Evolutionary conservation across 192 early-diverging fungal species (phyloP), one percentile per base, ranked within the genome.

Genomic region (Radiomyces spectabilis): DNA sequence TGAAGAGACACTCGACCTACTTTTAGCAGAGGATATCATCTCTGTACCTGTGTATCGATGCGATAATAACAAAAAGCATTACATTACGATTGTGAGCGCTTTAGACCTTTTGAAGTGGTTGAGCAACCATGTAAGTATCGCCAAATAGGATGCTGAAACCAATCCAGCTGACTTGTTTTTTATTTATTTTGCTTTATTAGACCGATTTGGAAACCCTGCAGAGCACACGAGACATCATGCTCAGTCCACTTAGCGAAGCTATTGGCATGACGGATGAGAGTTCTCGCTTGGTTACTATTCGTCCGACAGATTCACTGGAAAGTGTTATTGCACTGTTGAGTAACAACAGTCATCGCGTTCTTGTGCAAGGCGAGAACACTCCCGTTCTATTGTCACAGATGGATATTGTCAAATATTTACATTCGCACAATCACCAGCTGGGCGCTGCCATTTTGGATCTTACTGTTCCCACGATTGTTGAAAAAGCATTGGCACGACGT

Each of bases 1-100:
- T 6, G 79, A 82, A 58, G 61, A 75, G 24, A 77, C 73, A 18
- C 79, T 82, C 71, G 68, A 82, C 49, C 56, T 76, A 10, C 62
- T 81, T 5, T 53, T 72, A 8, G 58, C 66, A 10, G 64, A 75
- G 24, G 71, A 82, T 50, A 82, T 82, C 24, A 50, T 76, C 5
- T 76, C 76, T 30, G 70, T 78, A 8, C 79, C 79, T 15, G 77
- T 81, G 10, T 81, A 81, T 57, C 19, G 38, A 22, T 8, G 30
- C 7, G 21, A 55, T 51, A 60, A 32, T 62, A 49, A 43, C 50
- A 59, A 7, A 12, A 76, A 75, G 51, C 55, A 61, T 42, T 75
- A 76, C 34, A 45, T 78, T 30, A 59, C 74, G 32, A 76, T 82
- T 53, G 73, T 82, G 33, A 72, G 67, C 50, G 68, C 57, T 5